A percentile compares a stretch with the other conserved stretches of the same genome.
Conservation (phyloP, 164 flowering plant genomes). For the Saururus chinensis region DNA sequence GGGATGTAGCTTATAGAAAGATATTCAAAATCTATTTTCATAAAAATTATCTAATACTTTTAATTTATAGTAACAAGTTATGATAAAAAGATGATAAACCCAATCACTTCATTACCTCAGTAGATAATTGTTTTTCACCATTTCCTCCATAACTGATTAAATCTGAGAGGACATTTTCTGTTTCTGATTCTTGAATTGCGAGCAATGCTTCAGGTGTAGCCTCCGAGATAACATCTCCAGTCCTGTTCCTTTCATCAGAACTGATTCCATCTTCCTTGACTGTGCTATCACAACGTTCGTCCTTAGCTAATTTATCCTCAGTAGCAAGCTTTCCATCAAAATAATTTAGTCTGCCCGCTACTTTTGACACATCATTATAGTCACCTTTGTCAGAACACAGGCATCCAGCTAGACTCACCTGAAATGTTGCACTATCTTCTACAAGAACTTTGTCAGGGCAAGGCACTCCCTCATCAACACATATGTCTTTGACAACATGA, state of each 20-base stretch:
- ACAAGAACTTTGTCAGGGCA: constrained; percentile 25
- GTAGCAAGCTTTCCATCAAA: neutral
- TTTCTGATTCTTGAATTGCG: neutral
- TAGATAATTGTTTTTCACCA: neutral
- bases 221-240: neutral
- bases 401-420: constrained; percentile 4
- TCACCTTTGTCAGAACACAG: constrained; percentile 15
- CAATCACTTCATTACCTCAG: neutral
- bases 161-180: neutral
- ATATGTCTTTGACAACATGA: constrained; percentile 46
- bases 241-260: neutral
- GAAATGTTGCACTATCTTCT: constrained; percentile 17
- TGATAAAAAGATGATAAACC: neutral
- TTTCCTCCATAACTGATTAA: neutral
- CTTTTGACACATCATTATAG: constrained; percentile 11
- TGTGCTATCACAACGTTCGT: neutral
- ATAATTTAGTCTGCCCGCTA: neutral
- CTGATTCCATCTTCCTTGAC: neutral
- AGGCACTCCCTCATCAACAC: constrained; percentile 51
- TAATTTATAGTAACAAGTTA: neutral
- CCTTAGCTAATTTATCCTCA: neutral
- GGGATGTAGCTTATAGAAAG: too few species aligned
- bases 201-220: neutral
- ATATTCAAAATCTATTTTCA: too few species aligned
- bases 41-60: too few species aligned